Conservation (phyloP, 352 stramenopile genomes). For the Pythium dissimile region DNA sequence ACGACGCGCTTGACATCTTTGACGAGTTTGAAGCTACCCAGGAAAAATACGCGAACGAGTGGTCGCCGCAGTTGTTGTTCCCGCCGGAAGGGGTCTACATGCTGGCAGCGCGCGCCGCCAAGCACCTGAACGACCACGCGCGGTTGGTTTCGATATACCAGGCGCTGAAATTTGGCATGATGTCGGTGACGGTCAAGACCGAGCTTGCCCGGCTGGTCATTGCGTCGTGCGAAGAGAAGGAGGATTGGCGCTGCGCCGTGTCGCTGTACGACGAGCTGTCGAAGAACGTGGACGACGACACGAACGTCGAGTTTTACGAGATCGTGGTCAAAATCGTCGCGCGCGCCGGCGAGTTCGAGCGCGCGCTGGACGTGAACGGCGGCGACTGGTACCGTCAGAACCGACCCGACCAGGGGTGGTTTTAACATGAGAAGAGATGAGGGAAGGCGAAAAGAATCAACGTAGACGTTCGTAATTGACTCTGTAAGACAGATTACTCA, state of each 20-base stretch:
- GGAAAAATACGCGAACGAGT: slow-evolving; percentile 35
- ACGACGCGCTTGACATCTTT: slow-evolving; percentile 54
- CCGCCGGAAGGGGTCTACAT: slow-evolving; percentile 65
- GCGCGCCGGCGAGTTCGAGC: slow-evolving; percentile 77
- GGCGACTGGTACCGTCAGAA: slow-evolving; percentile 86
- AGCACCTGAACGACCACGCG: slow-evolving; percentile 49
- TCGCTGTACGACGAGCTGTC: slow-evolving; percentile 76
- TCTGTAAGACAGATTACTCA: slow-evolving; percentile 43
- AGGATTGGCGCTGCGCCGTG: slow-evolving; percentile 74
- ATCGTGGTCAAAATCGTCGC: slow-evolving; percentile 81
- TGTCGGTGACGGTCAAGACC: slow-evolving; percentile 52
- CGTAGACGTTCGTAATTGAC: neutral
- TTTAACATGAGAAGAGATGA: slow-evolving; percentile 12
- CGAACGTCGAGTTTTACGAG: slow-evolving; percentile 77
- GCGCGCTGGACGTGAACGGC: slow-evolving; percentile 79
- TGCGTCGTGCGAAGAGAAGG: slow-evolving; percentile 51
- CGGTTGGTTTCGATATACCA: slow-evolving; percentile 60
- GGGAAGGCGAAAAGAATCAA: neutral
- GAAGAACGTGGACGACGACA: slow-evolving; percentile 42
- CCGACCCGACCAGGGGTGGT: slow-evolving; percentile 67
- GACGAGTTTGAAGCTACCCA: slow-evolving; percentile 54
- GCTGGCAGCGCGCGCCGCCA: slow-evolving; percentile 47
- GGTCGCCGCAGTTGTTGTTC: slow-evolving; percentile 61
- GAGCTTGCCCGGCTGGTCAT: slow-evolving; percentile 49
- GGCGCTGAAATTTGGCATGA: slow-evolving; percentile 33